Conservation (phyloP, 1,284 basidiomycete genomes). For the Lentinula novae-zelandiae region DNA sequence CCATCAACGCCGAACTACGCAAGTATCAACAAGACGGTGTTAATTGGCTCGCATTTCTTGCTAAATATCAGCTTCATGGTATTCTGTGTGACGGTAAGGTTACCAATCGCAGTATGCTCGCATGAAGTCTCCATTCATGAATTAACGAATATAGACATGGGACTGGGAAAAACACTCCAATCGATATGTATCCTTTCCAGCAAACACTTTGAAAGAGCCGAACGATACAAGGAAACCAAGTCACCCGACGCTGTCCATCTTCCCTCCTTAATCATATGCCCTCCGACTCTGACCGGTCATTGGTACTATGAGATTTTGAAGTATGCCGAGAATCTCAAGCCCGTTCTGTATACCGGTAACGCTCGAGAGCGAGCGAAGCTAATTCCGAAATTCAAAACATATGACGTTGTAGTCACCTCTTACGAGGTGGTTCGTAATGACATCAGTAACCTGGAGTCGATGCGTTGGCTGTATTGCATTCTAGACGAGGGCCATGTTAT, state of each 20-base stretch:
- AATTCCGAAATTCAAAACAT: conserved; percentile 60
- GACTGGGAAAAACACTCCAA: conserved; percentile 96
- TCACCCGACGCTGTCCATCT: conserved; percentile 82
- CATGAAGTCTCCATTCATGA: conserved; percentile 4
- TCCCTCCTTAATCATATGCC: conserved; percentile 94
- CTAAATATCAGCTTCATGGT: conserved; percentile 96
- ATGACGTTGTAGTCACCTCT: conserved; percentile 93
- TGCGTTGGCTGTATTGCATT: conserved; percentile 95
- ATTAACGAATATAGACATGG: conserved; percentile 73
- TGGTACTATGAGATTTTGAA: conserved; percentile 99
- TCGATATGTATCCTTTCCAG: conserved; percentile 97
- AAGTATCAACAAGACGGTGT: conserved; percentile 99
- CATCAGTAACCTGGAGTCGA: conserved; percentile 69
- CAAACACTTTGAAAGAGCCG: conserved; percentile 87
- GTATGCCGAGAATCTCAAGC: conserved; percentile 83
- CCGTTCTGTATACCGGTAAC: conserved; percentile 89
- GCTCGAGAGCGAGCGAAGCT: conserved; percentile 81
- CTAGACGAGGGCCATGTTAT: conserved; percentile 99
- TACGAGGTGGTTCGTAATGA: conserved; percentile 99
- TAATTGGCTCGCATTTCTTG: conserved; percentile 98
- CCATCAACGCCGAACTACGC: conserved; percentile 91
- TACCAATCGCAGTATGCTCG: not conserved
- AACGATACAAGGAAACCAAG: conserved; percentile 64
- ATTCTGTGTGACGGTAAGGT: conserved; percentile 94
- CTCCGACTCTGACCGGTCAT: conserved; percentile 95